Evolutionary conservation across 345 rosid species (phyloP), one percentile per base, ranked within the genome.

Genomic region (Linum trigynum): DNA sequence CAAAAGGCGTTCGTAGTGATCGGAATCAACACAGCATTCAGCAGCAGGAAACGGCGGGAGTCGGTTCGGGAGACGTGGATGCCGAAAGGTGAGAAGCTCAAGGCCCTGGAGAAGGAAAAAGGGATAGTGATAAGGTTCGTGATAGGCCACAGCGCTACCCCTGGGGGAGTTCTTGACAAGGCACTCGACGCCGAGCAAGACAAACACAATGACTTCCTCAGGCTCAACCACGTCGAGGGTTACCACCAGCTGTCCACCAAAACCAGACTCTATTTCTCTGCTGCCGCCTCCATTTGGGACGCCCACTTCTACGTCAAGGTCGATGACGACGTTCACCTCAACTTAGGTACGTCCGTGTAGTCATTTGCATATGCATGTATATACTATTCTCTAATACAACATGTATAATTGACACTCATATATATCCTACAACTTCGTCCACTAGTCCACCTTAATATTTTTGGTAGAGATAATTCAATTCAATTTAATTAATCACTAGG

Each of bases 301-400:
- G 91, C 98, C 38, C 86, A 87, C 32, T 92, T 87, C 68, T 90
- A 85, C 11, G 77, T 90, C 9, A 92, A 92, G 70, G 94, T 90
- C 2, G 98, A 92, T 38, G 98, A 90, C 38, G 96, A 92, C 69
- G 83, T 92, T 59, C 98, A 92, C 75, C 74, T 92, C 48, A 92
- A 92, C 66, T 40, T 86, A 60, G 92, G 92, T 83, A 58, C 4
- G 16, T 59, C 32, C 32, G 32, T 23, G 32, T 23, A 23, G 32
- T 23, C 32, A 23, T 23, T 23, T 23, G 32, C 32, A 23, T 23
- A 23, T 23, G 32, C 32, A 23, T 23, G 32, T 23, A 23, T 23
- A 23, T 23, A 23, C 32, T 23, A 23, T 23, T 23, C 32, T 23
- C 32, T 23, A 23, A 23, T 23, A 23, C 32, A 23, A 23, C 32